These are phyloP conservation scores for Citrus medica DNA, from an alignment of 345 rosid species.

Conservation along the genomic window DNA sequence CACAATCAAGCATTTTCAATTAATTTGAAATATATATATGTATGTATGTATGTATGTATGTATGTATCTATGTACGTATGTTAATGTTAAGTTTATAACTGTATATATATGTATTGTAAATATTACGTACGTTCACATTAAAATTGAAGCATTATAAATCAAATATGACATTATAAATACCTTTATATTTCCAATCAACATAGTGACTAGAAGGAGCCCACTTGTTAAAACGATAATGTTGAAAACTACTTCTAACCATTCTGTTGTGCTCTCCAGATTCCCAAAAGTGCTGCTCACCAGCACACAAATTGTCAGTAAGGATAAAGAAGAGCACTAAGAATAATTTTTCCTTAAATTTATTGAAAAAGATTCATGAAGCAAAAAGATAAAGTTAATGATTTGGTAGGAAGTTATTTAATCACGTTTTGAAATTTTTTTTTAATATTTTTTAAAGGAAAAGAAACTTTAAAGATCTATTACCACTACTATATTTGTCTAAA, in stretches of 20 bases:
- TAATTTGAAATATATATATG: too few relatives aligned
- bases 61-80: too few relatives aligned
- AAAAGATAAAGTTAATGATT: too few relatives aligned
- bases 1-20: not conserved
- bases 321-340: too few relatives aligned
- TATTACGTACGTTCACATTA: too few relatives aligned
- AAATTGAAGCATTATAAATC: too few relatives aligned
- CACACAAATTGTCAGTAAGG: not conserved
- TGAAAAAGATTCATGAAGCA: too few relatives aligned
- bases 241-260: slow-evolving; percentile 94
- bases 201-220: slow-evolving; percentile 88
- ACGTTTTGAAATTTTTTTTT: not conserved
- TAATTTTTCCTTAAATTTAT: too few relatives aligned
- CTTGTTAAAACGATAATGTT: slow-evolving; percentile 89
- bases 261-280: slow-evolving; percentile 90
- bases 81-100: too few relatives aligned
- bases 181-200: slow-evolving; percentile 98
- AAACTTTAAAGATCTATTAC: not conserved
- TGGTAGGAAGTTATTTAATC: not conserved
- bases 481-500: not conserved
- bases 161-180: slow-evolving; percentile 22
- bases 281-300: slow-evolving; percentile 71
- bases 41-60: too few relatives aligned
- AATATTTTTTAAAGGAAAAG: not conserved
- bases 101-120: too few relatives aligned